These are phyloP conservation scores for Populus alba DNA, from an alignment of 345 rosid genomes.

Conservation along the genomic window DNA sequence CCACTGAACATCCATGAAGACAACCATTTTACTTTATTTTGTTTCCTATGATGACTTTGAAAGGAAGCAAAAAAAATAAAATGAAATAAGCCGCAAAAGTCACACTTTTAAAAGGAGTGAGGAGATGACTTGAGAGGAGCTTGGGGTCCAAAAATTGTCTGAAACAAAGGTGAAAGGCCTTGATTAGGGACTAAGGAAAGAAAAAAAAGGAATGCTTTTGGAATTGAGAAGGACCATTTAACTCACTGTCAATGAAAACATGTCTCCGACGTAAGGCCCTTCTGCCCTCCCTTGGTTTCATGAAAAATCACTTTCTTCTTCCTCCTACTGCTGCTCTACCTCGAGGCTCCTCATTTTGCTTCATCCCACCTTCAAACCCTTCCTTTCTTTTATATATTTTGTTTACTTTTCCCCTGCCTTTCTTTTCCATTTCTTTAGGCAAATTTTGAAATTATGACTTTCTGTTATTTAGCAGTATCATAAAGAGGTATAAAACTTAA, in stretches of 20 bases:
- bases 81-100: constrained; percentile 21
- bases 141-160: constrained; percentile 25
- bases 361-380: background rate
- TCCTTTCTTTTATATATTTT: background rate
- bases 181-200: constrained; percentile 24
- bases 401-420: background rate
- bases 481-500: background rate
- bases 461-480: background rate
- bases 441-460: constrained; percentile 4
- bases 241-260: constrained; percentile 22
- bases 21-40: background rate
- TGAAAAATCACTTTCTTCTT: background rate
- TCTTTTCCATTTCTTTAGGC: constrained; percentile 12
- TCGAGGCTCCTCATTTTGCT: constrained; percentile 12
- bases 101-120: constrained; percentile 23
- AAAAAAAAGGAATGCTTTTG: constrained; percentile 32
- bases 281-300: background rate
- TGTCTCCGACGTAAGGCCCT: constrained; percentile 23
- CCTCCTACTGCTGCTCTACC: background rate
- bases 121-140: background rate
- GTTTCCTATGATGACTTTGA: constrained; percentile 18
- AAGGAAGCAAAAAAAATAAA: constrained; percentile 12
- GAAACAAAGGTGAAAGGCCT: constrained; percentile 22
- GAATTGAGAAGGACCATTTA: constrained; percentile 26
- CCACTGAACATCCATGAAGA: background rate